Evolutionary conservation across 768 basidiomycete genomes (phyloP), one percentile per base, ranked within the genome.

Genomic region (Lactarius quietus): DNA sequence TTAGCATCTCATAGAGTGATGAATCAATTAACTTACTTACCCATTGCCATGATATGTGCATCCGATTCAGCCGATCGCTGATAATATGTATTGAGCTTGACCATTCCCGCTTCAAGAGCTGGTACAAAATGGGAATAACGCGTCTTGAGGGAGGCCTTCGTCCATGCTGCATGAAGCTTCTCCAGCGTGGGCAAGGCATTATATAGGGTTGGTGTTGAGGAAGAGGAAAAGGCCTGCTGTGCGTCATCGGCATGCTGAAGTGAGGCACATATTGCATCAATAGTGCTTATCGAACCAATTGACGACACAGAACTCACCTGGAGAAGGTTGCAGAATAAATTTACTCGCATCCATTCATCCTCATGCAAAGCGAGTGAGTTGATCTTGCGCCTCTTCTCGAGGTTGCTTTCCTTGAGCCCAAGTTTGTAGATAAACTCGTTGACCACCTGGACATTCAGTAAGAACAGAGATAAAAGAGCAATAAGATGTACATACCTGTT

Each of bases 151-250:
- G 41, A 10, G 1, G 17, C 8, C 9, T 23, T 59, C 0, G 10
- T 4, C 57, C 57, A 59, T 7, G 57, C 57, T 1, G 9, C 14
- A n/a, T 59, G 18, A 3, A 59, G 9, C 6, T 4, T 31, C 23
- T 59, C 29, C 10, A 59, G 1, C 12, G 41, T 9, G 0, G 41
- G 57, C 10, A 59, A 10, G 2, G 29, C 57, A 31, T 43, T 43
- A 9, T 23, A 7, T 6, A 59, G 41, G 8, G 29, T 59, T 1
- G 10, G 41, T 1, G 28, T 45, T 33, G 18, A 29, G 10, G 18
- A 9, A 33, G 57, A 43, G 1, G 57, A 59, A 18, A 59, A 59
- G 6, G 28, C 57, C n/a, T 59, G 57, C 29, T 59, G 57, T 4
- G 28, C 41, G 3, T 59, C 29, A 18, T 43, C 14, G 10, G 41